Evolutionary conservation across 345 rosid genomes (phyloP), one percentile per base, ranked within the genome.

Genomic region (Populus pruinosa): DNA sequence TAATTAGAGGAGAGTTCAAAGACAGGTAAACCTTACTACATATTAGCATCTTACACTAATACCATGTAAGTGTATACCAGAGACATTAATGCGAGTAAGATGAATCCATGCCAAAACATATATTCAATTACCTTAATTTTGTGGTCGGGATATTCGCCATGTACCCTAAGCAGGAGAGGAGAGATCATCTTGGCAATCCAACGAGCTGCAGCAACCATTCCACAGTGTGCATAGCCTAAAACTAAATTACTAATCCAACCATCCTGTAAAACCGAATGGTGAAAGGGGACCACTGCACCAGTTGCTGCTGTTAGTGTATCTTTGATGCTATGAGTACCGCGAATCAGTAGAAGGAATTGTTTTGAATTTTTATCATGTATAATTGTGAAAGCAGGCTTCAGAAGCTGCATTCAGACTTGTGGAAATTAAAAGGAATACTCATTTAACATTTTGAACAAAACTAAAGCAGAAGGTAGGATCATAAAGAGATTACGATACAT

Each of bases 201-300:
- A 29, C 94, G 93, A 81, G 98, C 98, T 50, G 99, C 98, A 83
- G 99, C 99, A 87, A 92, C 99, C 99, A 96, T 96, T 83, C 99
- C 99, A 69, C 92, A 96, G 76, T 96, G 99, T 5, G 99, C 99
- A 64, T 96, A 96, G 70, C 99, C 99, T 85, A 96, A 88, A 79
- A 96, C 88, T 86, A 93, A 88, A 87, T 96, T 90, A 85, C 97
- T 91, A 73, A 96, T 79, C 59, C 99, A 97, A 79, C 99, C 99
- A 84, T 91, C 98, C 83, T 91, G 89, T 84, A 96, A 82, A 84
- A 96, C 94, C 1, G 95, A 96, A 84, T 96, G 99, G 85, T 93
- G 99, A 85, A 96, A 96, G 65, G 99, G 99, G 86, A 92, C 99
- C 78, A 93, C 97, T 0, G 97, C 98, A 76, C 98, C 98, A 67